These are phyloP conservation scores for Candida succiphila DNA, from an alignment of 805 yeast genomes.

Conservation along the genomic window DNA sequence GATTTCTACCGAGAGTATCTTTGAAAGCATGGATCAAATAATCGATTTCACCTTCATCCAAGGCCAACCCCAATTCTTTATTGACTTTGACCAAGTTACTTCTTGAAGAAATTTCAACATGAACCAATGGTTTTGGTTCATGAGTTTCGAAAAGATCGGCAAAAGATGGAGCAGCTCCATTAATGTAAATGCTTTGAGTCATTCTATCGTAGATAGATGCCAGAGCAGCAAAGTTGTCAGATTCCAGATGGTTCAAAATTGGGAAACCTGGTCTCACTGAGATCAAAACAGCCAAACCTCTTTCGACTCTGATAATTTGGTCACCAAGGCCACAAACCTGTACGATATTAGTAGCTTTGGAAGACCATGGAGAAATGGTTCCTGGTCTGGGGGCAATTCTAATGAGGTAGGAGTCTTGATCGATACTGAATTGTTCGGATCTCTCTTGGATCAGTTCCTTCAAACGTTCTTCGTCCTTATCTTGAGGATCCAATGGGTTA, in stretches of 20 bases:
- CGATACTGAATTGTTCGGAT: conserved; percentile 13
- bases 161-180: conserved; percentile 48
- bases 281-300: conserved; percentile 74
- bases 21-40: conserved; percentile 80
- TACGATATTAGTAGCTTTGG: conserved; percentile 94
- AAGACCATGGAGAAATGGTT: conserved; percentile 98
- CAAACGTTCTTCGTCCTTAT: conserved; percentile 17
- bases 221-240: conserved; percentile 42
- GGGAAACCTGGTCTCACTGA: conserved; percentile 67
- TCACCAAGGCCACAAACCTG: conserved; percentile 75
- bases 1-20: conserved; percentile 68
- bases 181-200: conserved; percentile 68
- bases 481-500: conserved; percentile 44
- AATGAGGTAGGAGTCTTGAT: conserved; percentile 43
- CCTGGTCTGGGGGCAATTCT: conserved; percentile 88
- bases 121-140: conserved; percentile 72
- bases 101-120: conserved; percentile 49
- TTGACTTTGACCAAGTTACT: conserved; percentile 69
- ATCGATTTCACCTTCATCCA: conserved; percentile 87
- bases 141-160: conserved; percentile 72
- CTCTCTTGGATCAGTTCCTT: conserved; percentile 20
- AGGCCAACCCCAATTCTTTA: conserved; percentile 81
- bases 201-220: conserved; percentile 82
- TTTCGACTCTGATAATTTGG: conserved; percentile 74
- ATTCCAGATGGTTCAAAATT: conserved; percentile 40